Evolutionary conservation across 371 early-diverging fungal species (phyloP).

Genomic region (Circinella umbellata): DNA sequence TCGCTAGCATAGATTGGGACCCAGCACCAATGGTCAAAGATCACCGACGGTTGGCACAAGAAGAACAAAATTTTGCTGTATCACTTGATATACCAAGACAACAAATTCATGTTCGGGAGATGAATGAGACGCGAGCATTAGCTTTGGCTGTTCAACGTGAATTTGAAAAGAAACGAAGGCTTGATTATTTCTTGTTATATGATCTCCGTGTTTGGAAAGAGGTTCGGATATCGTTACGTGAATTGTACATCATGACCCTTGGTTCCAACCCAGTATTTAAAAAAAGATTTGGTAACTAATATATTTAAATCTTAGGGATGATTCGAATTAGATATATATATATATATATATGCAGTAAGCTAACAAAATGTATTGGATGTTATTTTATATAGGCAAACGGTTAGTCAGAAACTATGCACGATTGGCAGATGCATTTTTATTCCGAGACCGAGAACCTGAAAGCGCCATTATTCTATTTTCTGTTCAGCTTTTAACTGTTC

Average conservation of each 20-base stretch:
- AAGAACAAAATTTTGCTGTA: constrained; percentile 29
- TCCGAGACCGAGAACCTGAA: constrained; percentile 87
- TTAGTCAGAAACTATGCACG: constrained; percentile 82
- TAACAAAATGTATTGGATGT: too few species aligned
- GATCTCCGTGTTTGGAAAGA: constrained; percentile 92
- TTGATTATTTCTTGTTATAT: constrained; percentile 84
- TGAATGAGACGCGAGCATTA: constrained; percentile 13
- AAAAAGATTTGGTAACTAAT: constrained; percentile 68
- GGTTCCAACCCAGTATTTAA: constrained; percentile 78
- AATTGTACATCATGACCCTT: constrained; percentile 84
- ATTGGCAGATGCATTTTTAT: constrained; percentile 74
- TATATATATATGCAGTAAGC: neutral
- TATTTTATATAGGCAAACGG: constrained; percentile 39
- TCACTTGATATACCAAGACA: neutral
- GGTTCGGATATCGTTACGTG: constrained; percentile 76
- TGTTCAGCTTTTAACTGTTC: constrained; percentile 93
- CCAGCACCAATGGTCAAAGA: constrained; percentile 46
- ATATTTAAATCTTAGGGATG: neutral
- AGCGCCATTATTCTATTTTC: constrained; percentile 88
- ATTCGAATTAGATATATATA: neutral
- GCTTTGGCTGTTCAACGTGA: constrained; percentile 23
- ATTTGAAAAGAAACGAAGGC: constrained; percentile 57
- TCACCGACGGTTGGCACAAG: constrained; percentile 28
- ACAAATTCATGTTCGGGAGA: neutral
- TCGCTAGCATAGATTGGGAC: constrained; percentile 50